Percentiles rank a stretch among this genome's conserved stretches.
These are phyloP conservation scores for Penicillium robsamsonii DNA, from an alignment of 495 filamentous ascomycete species.

Conservation along the genomic window DNA sequence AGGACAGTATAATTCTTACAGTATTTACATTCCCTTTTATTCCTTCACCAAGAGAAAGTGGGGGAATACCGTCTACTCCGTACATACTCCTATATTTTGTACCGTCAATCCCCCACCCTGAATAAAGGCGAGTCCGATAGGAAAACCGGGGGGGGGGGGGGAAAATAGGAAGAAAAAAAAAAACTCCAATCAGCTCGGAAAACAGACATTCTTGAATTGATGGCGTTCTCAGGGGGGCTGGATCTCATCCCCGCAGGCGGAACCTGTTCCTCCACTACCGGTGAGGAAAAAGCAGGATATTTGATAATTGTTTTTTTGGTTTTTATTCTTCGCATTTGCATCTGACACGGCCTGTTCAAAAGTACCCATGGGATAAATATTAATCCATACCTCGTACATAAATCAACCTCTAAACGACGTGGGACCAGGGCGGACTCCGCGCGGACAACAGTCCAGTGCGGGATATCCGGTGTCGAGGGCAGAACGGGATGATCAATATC, in stretches of 20 bases:
- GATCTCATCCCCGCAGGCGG: constrained; percentile 37
- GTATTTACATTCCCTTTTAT: neutral
- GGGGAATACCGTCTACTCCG: neutral
- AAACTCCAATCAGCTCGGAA: constrained; percentile 29
- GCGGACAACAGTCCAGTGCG: constrained; percentile 11
- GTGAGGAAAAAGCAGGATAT: constrained; percentile 11
- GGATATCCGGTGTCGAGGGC: constrained; percentile 17
- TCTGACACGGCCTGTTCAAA: neutral
- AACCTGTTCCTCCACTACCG: constrained; percentile 23
- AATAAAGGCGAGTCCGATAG: constrained; percentile 14
- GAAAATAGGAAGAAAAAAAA: neutral
- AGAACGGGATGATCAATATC: constrained; percentile 27
- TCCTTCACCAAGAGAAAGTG: neutral
- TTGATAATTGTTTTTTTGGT: neutral
- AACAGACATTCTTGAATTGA: constrained; percentile 15
- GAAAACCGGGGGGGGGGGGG: constrained; percentile 21
- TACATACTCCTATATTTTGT: neutral
- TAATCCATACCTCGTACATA: neutral
- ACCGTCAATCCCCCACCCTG: neutral
- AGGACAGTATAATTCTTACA: neutral
- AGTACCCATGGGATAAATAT: neutral
- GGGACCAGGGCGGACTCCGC: constrained; percentile 8
- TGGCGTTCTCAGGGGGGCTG: constrained; percentile 21
- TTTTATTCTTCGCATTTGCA: neutral
- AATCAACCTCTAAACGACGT: constrained; percentile 6